A percentile compares a stretch with the other conserved stretches of the same genome.
These are phyloP conservation scores for Knoxdaviesia proteae DNA, from an alignment of 2,329 filamentous ascomycete genomes.

Conservation along the genomic window DNA sequence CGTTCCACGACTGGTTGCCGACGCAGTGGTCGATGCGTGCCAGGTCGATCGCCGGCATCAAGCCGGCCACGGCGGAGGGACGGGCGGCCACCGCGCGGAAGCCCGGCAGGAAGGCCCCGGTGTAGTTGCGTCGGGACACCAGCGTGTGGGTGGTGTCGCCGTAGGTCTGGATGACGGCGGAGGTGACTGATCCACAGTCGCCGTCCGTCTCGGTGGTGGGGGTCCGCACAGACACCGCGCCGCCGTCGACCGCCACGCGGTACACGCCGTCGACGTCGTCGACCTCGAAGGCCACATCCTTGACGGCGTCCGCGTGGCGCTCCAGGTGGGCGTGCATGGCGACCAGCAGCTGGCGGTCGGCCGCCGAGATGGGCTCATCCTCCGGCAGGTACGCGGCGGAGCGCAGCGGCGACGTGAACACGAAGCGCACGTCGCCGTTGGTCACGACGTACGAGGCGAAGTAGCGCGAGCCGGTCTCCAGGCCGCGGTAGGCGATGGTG, in stretches of 20 bases:
- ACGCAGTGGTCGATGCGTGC: slow-evolving; percentile 86
- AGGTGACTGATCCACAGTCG: slow-evolving; percentile 42
- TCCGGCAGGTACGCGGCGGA: slow-evolving; percentile 30
- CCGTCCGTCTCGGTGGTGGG: slow-evolving; percentile 36
- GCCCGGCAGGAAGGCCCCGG: slow-evolving; percentile 63
- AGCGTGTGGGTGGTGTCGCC: slow-evolving; percentile 91
- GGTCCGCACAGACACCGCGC: slow-evolving; percentile 38
- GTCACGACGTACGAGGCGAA: slow-evolving; percentile 68
- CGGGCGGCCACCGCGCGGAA: slow-evolving; percentile 36
- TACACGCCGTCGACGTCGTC: slow-evolving; percentile 74
- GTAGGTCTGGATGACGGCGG: slow-evolving; percentile 74
- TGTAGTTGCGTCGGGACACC: slow-evolving; percentile 51
- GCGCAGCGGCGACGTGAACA: slow-evolving; percentile 65
- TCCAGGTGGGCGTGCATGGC: slow-evolving; percentile 72
- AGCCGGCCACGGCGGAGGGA: slow-evolving; percentile 12
- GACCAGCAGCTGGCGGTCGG: slow-evolving; percentile 43
- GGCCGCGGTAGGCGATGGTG: slow-evolving; percentile 62
- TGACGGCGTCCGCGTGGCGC: slow-evolving; percentile 79
- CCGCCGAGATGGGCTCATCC: slow-evolving; percentile 38
- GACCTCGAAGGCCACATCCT: slow-evolving; percentile 88
- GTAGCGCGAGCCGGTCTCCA: slow-evolving; percentile 69
- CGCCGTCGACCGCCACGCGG: slow-evolving; percentile 44
- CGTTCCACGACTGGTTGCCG: slow-evolving; percentile 88
- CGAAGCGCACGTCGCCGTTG: slow-evolving; percentile 59
- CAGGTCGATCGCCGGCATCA: slow-evolving; percentile 43